Evolutionary conservation across 192 early-diverging fungal genomes (phyloP), one percentile per base, ranked within the genome.

Genomic region (Umbelopsis vinacea): DNA sequence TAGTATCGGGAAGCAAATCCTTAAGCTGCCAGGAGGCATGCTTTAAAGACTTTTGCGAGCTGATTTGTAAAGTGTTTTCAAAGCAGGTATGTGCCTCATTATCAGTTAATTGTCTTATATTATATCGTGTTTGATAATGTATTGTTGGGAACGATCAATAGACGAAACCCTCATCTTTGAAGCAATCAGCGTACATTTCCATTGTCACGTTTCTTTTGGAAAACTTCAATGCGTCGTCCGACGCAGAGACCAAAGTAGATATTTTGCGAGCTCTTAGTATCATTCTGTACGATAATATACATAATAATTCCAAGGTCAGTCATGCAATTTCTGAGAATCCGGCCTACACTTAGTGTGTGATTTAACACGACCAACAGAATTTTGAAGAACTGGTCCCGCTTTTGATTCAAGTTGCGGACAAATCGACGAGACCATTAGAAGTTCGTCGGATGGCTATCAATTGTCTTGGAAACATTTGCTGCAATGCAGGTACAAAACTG

Each of bases 401-500:
- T 21, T 63, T 88, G 22, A 24, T 79, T 7, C 43, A 38, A 4
- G 38, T 75, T 6, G 74, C 76, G 1, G 57, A 70, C 10, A 68
- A 40, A 43, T 66, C 75, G 4, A 63, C 63, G 21, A 73, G 52
- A 53, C 73, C 79, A 2, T 54, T 80, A 10, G 81, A 88, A 66
- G 54, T 78, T 22, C 78, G 86, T n/a, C 71, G 86, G 40, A 90
- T 91, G 87, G 87, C 90, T 1, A 76, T 93, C 68, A 87, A 84
- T 66, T 90, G 89, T 71, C 60, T 93, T n/a, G 89, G 87, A 22
- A 92, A 91, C 66, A 33, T 87, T 21, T 88, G 87, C 48, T 76
- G 81, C n/a, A 85, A 84, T 33, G 86, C 84, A 19, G 90, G 89
- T 15, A 35, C 84, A 6, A 86, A 89, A 24, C 69, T 81, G 45